Evolutionary conservation across 108 stramenopile genomes (phyloP), one percentile per base, ranked within the genome.

Genomic region (Nitzschia sp.): DNA sequence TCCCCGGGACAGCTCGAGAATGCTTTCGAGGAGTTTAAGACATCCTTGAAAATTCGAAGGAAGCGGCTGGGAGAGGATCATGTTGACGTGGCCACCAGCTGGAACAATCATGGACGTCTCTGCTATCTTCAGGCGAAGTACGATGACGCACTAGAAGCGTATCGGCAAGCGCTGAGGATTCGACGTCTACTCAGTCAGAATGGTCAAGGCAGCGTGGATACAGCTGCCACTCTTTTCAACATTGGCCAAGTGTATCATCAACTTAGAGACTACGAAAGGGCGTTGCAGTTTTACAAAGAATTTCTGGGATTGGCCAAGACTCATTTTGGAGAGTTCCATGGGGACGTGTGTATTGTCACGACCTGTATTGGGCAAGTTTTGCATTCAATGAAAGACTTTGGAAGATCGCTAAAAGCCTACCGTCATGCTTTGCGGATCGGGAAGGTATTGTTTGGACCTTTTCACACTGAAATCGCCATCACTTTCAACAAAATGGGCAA

Each of bases 401-500:
- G 63, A 17, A 28, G 55, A 19, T 80, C 86, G 0, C 53, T 72
- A 21, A 63, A 72, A 30, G 46, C 68, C 2, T 88, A 77, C 54
- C 45, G 78, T 25, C 73, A 80, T 11, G 68, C 78, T 16, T 52
- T 88, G 16, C 64, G 73, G 3, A 52, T 79, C 11, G 81, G 78
- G 19, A 30, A 71, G 6, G 48, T 56, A 1, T 71, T 79, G 4
- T 53, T 78, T 33, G 86, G 83, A 11, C 61, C 58, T 1, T 22
- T 68, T 21, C 83, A 88, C 38, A 46, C 73, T 2, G 86, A 88
- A 60, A 70, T 80, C 53, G 86, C 83, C 44, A 82, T 79, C 27
- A 78, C 77, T 36, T 50, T 88, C 53, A 84, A 84, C 66, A 77
- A 80, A 59, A 46, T 85, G 25, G 86, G 86, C 15, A 88, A 85